Percentiles rank a stretch among this genome's conserved stretches.
Evolutionary conservation across 1,139 yeast species (phyloP).

Genomic region (Nakaseomyces glabratus): DNA sequence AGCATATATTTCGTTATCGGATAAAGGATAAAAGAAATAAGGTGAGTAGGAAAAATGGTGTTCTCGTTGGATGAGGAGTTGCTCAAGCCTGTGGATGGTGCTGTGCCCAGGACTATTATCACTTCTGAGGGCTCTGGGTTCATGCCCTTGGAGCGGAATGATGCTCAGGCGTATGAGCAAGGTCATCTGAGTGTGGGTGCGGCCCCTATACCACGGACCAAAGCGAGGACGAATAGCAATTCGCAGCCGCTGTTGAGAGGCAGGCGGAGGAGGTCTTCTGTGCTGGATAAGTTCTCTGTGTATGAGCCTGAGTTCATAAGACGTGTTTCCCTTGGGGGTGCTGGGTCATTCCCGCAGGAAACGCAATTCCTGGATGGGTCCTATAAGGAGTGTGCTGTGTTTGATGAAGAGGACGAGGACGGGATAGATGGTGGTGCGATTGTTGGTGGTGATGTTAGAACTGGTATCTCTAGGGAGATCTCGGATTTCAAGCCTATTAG

Average conservation of each 20-base stretch:
- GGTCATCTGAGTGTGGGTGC: slow-evolving; percentile 3
- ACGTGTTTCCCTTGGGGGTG: slow-evolving; percentile 20
- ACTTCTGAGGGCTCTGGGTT: background rate
- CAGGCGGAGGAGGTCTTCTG: slow-evolving; percentile 28
- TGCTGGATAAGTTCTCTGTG: slow-evolving; percentile 24
- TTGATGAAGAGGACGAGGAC: slow-evolving; percentile 8
- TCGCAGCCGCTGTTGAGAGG: slow-evolving; percentile 3
- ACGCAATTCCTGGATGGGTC: slow-evolving; percentile 3
- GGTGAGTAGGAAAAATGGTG: slow-evolving; percentile 14
- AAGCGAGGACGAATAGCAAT: slow-evolving; percentile 1
- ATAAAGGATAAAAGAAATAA: too few species aligned
- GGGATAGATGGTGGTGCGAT: slow-evolving; percentile 6
- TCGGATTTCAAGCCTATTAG: slow-evolving; percentile 67
- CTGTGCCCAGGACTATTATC: slow-evolving; percentile 1
- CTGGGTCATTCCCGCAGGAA: slow-evolving; percentile 7
- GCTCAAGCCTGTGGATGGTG: slow-evolving; percentile 2
- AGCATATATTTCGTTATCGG: too few species aligned
- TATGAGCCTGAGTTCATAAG: slow-evolving; percentile 25
- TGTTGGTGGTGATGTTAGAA: slow-evolving; percentile 6
- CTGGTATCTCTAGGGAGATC: slow-evolving; percentile 28
- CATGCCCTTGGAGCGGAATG: background rate
- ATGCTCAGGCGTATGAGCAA: slow-evolving; percentile 2
- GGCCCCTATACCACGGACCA: slow-evolving; percentile 5
- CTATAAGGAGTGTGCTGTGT: slow-evolving; percentile 9
- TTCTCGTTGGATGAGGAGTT: slow-evolving; percentile 27